These are phyloP conservation scores for Fusarium buharicum DNA, from an alignment of 2,329 filamentous ascomycete species.

Conservation along the genomic window DNA sequence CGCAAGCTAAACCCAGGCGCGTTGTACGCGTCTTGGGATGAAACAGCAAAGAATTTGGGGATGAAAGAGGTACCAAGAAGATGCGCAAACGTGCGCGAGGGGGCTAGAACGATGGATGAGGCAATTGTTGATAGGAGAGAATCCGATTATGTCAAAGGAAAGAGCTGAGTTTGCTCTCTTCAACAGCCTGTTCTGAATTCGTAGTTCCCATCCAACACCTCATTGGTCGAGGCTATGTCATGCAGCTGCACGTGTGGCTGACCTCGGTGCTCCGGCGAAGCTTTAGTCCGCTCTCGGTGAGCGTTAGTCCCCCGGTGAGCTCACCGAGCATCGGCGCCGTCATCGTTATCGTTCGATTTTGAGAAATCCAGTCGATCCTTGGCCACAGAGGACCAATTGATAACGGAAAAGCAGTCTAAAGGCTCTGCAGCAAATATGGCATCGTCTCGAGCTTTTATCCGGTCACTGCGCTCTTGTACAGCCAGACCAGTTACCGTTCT, in stretches of 20 bases:
- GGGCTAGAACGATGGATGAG: constrained; percentile 17
- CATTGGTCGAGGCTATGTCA: constrained; percentile 45
- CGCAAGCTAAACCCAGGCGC: constrained; percentile 12
- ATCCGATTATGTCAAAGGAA: constrained; percentile 27
- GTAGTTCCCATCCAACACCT: constrained; percentile 34
- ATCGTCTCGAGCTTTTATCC: constrained; percentile 29
- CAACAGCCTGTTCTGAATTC: constrained; percentile 40
- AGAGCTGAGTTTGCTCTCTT: constrained; percentile 27
- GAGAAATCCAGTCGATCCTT: constrained; percentile 2
- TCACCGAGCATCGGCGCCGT: constrained; percentile 37
- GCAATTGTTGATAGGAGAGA: constrained; percentile 25
- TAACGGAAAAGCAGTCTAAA: constrained; percentile 4
- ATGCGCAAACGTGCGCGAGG: constrained; percentile 19
- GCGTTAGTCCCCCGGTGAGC: constrained; percentile 5
- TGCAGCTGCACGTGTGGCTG: constrained; percentile 40
- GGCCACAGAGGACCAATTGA: constrained; percentile 19
- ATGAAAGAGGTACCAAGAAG: constrained; percentile 5
- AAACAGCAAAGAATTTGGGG: neutral
- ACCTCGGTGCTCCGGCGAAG: constrained; percentile 37
- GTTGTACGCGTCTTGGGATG: constrained; percentile 28
- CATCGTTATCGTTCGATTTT: constrained; percentile 43
- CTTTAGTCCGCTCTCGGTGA: constrained; percentile 44
- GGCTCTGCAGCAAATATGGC: constrained; percentile 31
- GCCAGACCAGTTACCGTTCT: constrained; percentile 24
- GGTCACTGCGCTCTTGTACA: constrained; percentile 31